Evolutionary conservation across 2,329 filamentous ascomycete genomes (phyloP).

Genomic region (Penicillium decumbens): DNA sequence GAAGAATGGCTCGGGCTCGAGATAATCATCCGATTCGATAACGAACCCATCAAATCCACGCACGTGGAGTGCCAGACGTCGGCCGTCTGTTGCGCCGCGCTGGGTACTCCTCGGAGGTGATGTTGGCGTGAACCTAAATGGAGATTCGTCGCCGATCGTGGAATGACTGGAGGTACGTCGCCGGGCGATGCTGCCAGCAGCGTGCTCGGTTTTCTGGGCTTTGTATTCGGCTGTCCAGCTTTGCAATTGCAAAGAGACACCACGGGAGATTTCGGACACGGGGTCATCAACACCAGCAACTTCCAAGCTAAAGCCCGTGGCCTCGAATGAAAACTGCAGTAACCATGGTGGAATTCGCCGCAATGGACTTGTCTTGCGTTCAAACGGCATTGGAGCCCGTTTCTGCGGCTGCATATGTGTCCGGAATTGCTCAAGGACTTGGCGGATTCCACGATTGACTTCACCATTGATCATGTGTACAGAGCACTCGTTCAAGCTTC

Average conservation of each 20-base stretch:
- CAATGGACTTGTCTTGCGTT: constrained; percentile 63
- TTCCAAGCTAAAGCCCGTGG: constrained; percentile 83
- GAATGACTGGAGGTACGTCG: constrained; percentile 71
- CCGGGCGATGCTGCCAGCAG: constrained; percentile 45
- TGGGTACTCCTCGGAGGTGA: constrained; percentile 45
- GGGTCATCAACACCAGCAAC: constrained; percentile 81
- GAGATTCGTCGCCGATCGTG: constrained; percentile 60
- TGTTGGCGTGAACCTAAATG: constrained; percentile 48
- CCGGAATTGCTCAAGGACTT: constrained; percentile 81
- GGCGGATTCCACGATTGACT: constrained; percentile 84
- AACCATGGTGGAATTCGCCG: constrained; percentile 80
- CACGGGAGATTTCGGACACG: constrained; percentile 75
- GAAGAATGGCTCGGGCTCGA: constrained; percentile 81
- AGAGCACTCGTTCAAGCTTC: constrained; percentile 78
- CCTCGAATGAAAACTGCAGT: constrained; percentile 75
- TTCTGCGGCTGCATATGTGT: constrained; percentile 61
- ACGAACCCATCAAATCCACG: constrained; percentile 85
- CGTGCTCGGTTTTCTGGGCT: constrained; percentile 67
- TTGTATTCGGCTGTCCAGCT: constrained; percentile 86
- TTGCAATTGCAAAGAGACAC: constrained; percentile 79
- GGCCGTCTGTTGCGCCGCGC: constrained; percentile 62
- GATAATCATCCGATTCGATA: constrained; percentile 77
- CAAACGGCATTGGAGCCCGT: constrained; percentile 50
- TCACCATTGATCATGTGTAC: constrained; percentile 87
- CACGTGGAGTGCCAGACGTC: constrained; percentile 73